Evolutionary conservation across 2,329 filamentous ascomycete genomes (phyloP).

Genomic region (Hortaea werneckii): DNA sequence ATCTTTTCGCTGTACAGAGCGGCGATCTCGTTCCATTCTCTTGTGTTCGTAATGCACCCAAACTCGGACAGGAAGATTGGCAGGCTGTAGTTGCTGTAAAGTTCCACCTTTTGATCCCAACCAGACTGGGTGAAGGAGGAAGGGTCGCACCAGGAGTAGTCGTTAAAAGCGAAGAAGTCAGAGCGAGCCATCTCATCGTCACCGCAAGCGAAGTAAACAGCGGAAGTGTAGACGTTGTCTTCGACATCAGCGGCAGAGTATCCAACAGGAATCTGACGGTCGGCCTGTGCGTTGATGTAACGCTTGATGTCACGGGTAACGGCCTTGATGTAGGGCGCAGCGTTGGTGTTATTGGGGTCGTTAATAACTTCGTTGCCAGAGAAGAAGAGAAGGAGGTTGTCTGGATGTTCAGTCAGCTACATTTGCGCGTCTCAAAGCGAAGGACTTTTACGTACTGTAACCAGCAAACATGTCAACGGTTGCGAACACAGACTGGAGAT

Average conservation of each 20-base stretch:
- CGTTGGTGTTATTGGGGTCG: slow-evolving; percentile 43
- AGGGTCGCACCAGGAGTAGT: slow-evolving; percentile 57
- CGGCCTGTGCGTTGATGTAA: slow-evolving; percentile 51
- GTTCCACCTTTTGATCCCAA: slow-evolving; percentile 52
- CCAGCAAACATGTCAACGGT: slow-evolving; percentile 57
- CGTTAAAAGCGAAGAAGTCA: slow-evolving; percentile 71
- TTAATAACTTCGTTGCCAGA: slow-evolving; percentile 61
- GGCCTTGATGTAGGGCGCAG: slow-evolving; percentile 50
- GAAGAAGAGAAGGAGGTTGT: slow-evolving; percentile 56
- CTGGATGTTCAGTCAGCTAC: not conserved
- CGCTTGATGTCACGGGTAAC: slow-evolving; percentile 58
- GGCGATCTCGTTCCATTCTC: slow-evolving; percentile 65
- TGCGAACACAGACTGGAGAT: slow-evolving; percentile 49
- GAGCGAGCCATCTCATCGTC: slow-evolving; percentile 48
- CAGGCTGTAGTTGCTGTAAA: slow-evolving; percentile 57
- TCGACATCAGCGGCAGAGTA: slow-evolving; percentile 69
- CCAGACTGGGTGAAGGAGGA: slow-evolving; percentile 53
- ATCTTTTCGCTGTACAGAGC: slow-evolving; percentile 64
- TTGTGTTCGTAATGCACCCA: slow-evolving; percentile 64
- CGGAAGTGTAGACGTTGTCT: slow-evolving; percentile 60
- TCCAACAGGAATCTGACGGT: slow-evolving; percentile 53
- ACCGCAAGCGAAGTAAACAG: slow-evolving; percentile 64
- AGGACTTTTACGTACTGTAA: slow-evolving; percentile 38
- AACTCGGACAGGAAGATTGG: slow-evolving; percentile 77
- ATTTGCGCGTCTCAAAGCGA: not conserved